Base-by-base conservation (phyloP, 1,284 basidiomycete genomes). In the Puccinia sorghi region DNA sequence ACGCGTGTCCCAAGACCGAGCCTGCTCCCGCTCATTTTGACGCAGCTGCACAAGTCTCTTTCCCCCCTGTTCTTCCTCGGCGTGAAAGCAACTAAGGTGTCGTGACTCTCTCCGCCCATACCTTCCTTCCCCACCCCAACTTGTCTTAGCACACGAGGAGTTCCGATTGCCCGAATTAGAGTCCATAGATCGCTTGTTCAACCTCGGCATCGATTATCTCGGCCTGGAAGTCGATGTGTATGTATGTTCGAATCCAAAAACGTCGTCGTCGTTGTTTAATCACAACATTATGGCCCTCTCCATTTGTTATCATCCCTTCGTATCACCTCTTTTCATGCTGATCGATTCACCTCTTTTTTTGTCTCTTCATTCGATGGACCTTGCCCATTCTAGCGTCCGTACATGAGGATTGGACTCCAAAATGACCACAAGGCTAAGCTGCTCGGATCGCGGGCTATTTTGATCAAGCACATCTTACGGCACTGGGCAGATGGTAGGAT, bases 121-220 rank as follows among this genome's bases (percentile, higher is more conserved):
- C 37, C 25, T 37, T 13, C 57, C 20, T 13, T n/a, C 6, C 32
- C 2, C 56, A 32, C 25, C 3, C 13, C 32, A n/a, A n/a, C n/a
- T n/a, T n/a, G n/a, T n/a, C n/a, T n/a, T n/a, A 75, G 73, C 61
- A 37, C 48, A 75, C 59, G 73, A 75, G 25, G 73, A 75, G 27
- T 75, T 75, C 43, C 59, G 73, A 67, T 50, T 75, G n/a, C 73
- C 73, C 8, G 73, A 75, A 66, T 75, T 75, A 37, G 61, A 75
- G n/a, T 75, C 73, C 32, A 63, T 75, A 17, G 61, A 75, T 75
- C 25, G 52, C 25, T 66, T 75, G 54, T 66, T 75, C 15, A 64
- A 75, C 52, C 73, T 75, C 22, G 61, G 52, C 37, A 64, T 75
- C 17, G 48, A 75, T 43, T 75, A 75, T 75, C 32, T 64, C 1